Conservation (phyloP, 495 filamentous ascomycete genomes). For the Copromyces sp. region DNA sequence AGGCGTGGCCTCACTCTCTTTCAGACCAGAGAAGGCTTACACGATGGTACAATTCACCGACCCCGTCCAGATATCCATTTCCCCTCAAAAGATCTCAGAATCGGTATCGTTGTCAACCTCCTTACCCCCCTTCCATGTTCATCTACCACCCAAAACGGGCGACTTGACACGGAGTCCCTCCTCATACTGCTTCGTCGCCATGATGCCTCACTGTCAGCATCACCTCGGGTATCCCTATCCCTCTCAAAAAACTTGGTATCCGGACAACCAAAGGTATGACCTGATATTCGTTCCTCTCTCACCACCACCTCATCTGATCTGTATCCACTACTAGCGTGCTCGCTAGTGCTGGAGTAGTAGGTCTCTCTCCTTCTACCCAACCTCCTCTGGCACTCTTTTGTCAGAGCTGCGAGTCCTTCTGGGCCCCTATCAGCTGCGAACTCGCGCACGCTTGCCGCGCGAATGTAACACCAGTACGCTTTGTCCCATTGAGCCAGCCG, state of each 20-base stretch:
- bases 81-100: background rate
- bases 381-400: background rate
- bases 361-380: background rate
- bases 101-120: background rate
- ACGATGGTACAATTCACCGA: background rate
- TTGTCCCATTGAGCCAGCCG: background rate
- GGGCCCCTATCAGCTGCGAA: background rate
- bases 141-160: background rate
- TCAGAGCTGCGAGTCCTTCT: background rate
- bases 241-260: background rate
- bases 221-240: background rate
- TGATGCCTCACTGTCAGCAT: background rate
- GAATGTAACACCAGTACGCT: conserved; percentile 1
- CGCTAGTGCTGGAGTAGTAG: background rate
- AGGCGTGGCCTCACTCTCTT: background rate
- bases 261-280: background rate
- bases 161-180: background rate
- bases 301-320: background rate
- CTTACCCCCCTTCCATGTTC: background rate
- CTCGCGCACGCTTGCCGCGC: background rate
- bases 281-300: background rate
- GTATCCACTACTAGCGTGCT: background rate
- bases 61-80: background rate
- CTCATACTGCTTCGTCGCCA: background rate
- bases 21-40: background rate